Conservation (phyloP, 2,329 filamentous ascomycete genomes). For the Penicillium sp. region DNA sequence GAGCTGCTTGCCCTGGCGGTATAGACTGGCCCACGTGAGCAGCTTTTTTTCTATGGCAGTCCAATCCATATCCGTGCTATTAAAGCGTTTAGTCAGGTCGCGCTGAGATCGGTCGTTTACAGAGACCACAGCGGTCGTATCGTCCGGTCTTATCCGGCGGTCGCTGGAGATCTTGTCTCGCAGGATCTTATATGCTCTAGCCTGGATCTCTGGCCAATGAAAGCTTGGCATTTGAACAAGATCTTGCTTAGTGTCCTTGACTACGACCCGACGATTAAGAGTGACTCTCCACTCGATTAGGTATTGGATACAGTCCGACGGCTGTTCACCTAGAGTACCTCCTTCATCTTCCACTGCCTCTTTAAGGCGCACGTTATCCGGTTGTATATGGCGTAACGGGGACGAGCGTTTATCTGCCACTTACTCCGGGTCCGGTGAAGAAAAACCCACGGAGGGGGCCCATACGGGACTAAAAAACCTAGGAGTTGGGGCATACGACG, state of each 20-base stretch:
- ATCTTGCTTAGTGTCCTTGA: conserved; percentile 23
- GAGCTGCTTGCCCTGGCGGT: conserved; percentile 23
- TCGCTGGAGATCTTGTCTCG: conserved; percentile 18
- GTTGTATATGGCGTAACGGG: conserved; percentile 1
- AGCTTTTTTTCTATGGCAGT: conserved; percentile 24
- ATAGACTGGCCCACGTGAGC: conserved; percentile 19
- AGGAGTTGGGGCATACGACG: neutral
- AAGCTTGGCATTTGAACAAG: conserved; percentile 14
- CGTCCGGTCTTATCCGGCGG: conserved; percentile 22
- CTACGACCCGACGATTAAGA: conserved; percentile 17
- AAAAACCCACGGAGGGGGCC: conserved; percentile 16
- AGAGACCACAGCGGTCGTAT: conserved; percentile 20
- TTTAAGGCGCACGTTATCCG: neutral
- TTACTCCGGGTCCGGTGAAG: conserved; percentile 11
- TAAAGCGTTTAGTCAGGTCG: too few relatives aligned
- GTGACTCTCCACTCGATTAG: conserved; percentile 13
- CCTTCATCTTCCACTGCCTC: too few relatives aligned
- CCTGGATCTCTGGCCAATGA: conserved; percentile 18
- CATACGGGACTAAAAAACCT: neutral
- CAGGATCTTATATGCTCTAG: conserved; percentile 16
- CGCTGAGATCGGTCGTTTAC: conserved; percentile 23
- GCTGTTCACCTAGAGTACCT: neutral
- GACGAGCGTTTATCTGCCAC: conserved; percentile 6
- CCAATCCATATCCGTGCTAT: conserved; percentile 24
- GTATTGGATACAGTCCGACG: conserved; percentile 9